Conservation (phyloP, 352 stramenopile species). For the Lagenidium giganteum region DNA sequence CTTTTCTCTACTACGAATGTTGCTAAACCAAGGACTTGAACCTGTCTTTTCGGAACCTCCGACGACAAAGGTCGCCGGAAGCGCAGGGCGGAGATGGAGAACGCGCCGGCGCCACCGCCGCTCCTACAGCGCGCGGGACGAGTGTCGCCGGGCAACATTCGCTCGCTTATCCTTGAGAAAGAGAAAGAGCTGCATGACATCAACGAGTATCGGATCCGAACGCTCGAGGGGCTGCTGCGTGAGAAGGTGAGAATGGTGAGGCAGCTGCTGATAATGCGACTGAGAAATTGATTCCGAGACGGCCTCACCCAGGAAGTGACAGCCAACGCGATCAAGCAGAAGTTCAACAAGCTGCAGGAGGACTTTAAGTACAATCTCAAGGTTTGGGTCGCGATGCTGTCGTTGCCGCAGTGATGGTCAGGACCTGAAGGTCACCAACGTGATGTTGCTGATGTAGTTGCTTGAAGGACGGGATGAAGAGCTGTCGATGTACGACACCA, state of each 20-base stretch:
- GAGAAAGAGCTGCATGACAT: conserved; percentile 92
- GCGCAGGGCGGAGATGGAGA: too few relatives aligned
- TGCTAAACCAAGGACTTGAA: too few relatives aligned
- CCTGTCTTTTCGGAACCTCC: too few relatives aligned
- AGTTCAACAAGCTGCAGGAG: conserved; percentile 85
- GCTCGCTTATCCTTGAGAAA: conserved; percentile 86
- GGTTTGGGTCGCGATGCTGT: conserved; percentile 2
- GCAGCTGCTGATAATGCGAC: background rate
- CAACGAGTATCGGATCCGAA: conserved; percentile 87
- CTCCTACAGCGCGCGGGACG: too few relatives aligned
- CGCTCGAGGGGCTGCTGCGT: conserved; percentile 65
- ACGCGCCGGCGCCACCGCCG: too few relatives aligned
- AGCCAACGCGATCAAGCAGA: conserved; percentile 48
- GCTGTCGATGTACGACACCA: conserved; percentile 82
- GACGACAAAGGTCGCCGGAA: too few relatives aligned
- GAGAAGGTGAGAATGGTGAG: conserved; percentile 62
- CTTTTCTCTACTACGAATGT: too few relatives aligned
- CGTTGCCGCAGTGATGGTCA: background rate
- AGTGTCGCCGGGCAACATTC: conserved; percentile 63
- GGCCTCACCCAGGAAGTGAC: conserved; percentile 47
- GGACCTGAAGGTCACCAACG: too few relatives aligned
- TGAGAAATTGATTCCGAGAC: too few relatives aligned
- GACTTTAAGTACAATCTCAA: conserved; percentile 94
- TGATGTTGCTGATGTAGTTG: conserved; percentile 17
- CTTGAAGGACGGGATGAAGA: conserved; percentile 89